Conservation (phyloP, 148 eudicot species). For the Selenicereus undatus region DNA sequence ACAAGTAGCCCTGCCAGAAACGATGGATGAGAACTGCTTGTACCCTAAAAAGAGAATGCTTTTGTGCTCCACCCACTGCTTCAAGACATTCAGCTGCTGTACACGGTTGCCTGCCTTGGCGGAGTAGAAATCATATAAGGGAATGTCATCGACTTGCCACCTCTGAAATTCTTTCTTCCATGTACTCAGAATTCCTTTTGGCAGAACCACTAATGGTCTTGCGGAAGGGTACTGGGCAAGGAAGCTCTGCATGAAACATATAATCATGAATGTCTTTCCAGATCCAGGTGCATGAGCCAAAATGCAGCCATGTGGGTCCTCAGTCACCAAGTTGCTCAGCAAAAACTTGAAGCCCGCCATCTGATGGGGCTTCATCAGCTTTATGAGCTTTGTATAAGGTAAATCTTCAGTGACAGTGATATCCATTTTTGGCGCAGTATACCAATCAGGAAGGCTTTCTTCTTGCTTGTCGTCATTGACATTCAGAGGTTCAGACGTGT, state of each 20-base stretch:
- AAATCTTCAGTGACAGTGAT: constrained; percentile 32
- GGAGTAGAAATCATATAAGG: constrained; percentile 66
- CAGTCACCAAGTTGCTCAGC: constrained; percentile 52
- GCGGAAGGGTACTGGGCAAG: constrained; percentile 63
- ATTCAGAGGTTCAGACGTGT: constrained; percentile 16
- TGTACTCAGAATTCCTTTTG: constrained; percentile 59
- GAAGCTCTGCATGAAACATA: constrained; percentile 79
- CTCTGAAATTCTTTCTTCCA: constrained; percentile 78
- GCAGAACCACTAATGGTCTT: constrained; percentile 73
- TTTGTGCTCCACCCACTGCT: constrained; percentile 55
- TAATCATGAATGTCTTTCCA: constrained; percentile 87
- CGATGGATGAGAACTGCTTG: constrained; percentile 63
- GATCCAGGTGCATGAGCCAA: constrained; percentile 94
- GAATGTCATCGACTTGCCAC: constrained; percentile 77
- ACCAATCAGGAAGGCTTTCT: constrained; percentile 24
- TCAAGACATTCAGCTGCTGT: constrained; percentile 68
- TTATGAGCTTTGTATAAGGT: constrained; percentile 61
- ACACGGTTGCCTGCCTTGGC: constrained; percentile 55
- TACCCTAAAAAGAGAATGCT: constrained; percentile 74
- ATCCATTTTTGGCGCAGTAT: constrained; percentile 35
- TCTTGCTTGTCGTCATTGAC: constrained; percentile 2
- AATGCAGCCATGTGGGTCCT: constrained; percentile 78
- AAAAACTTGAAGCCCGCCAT: constrained; percentile 75
- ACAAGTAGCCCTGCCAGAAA: constrained; percentile 38
- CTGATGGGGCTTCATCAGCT: constrained; percentile 85